Evolutionary conservation across 2,329 filamentous ascomycete species (phyloP), one percentile per base, ranked within the genome.

Genomic region (Cadophora luteo-olivacea): DNA sequence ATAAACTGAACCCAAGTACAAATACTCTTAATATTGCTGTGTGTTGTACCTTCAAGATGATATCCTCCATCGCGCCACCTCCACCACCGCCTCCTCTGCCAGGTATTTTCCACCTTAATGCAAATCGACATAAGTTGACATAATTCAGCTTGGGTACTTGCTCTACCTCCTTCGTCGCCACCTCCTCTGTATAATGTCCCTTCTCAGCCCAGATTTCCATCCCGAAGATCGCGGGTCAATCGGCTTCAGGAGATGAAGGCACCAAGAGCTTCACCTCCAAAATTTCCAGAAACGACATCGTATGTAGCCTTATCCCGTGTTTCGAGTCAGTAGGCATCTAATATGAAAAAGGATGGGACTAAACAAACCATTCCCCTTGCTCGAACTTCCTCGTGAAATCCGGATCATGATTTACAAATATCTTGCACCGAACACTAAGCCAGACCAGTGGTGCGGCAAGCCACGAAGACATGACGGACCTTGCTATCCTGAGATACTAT

Each of bases 381-480:
- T 69, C 4, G 19, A 58, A 7, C 54, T 69, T 16, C 58, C 67
- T 45, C 33, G 32, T 29, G 64, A 69, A 25, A 29, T 69, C 2
- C 52, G 67, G n/a, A 24, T 63, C 51, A 69, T 69, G 58, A 58
- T 66, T 9, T 69, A 69, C 41, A 24, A 41, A 60, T 61, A 66
- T 38, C 38, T 69, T 24, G 38, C 7, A 48, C 33, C 36, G 49
- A 61, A 49, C 19, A 45, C 60, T n/a, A 63, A 63, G 36, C 45
- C 61, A 16, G 36, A 3, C 19, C 19, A 52, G 19, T 33, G 45
- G 51, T 33, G 36, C 12, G 25, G 29, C 5, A 33, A 6, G 33
- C 25, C 45, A 19, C 29, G 36, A 6, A 38, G 32, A 12, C 24
- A 32, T 22, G 25, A 51, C 22, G 36, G n/a, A 19, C 32, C 61